phyloP scores from a whole-genome alignment of 371 early-diverging fungal genomes.

The Capniomyces stellatus region DNA sequence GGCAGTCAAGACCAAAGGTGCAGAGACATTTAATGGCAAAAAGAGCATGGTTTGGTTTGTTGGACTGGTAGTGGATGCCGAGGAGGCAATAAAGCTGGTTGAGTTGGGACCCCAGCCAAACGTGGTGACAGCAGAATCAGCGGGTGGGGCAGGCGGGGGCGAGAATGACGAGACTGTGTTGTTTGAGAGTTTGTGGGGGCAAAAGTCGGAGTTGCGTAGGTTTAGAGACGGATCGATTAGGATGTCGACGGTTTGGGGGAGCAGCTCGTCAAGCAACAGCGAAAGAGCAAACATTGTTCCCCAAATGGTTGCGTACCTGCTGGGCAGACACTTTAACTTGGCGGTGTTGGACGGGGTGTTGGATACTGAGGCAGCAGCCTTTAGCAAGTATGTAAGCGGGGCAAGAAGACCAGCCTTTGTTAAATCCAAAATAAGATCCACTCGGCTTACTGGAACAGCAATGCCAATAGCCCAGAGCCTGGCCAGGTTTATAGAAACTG shows the following conservation, averaged over 20 bases:
- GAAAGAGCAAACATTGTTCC: conserved; percentile 56
- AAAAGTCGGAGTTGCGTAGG: conserved; percentile 34
- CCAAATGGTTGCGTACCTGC: conserved; percentile 54
- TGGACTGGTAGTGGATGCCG: conserved; percentile 28
- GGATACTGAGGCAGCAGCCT: conserved; percentile 17
- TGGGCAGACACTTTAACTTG: conserved; percentile 46
- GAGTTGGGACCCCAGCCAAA: conserved; percentile 38
- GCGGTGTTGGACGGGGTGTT: conserved; percentile 10
- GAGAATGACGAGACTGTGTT: conserved; percentile 12
- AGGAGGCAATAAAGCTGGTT: conserved; percentile 23
- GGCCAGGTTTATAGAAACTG: neutral
- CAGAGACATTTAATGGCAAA: neutral
- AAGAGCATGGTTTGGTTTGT: conserved; percentile 10
- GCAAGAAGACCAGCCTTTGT: conserved; percentile 23
- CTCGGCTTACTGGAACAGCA: too few species aligned
- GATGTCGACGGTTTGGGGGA: conserved; percentile 32
- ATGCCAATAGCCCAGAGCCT: too few species aligned
- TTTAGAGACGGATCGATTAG: conserved; percentile 40
- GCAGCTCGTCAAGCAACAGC: conserved; percentile 21
- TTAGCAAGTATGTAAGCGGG: conserved; percentile 18
- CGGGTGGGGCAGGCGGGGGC: neutral
- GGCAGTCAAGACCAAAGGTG: neutral
- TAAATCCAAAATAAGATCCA: conserved; percentile 29
- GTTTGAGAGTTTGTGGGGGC: conserved; percentile 39
- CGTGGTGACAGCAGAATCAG: conserved; percentile 12